Conservation (phyloP, 2,329 filamentous ascomycete genomes). For the Sphaerulina vaccinii region DNA sequence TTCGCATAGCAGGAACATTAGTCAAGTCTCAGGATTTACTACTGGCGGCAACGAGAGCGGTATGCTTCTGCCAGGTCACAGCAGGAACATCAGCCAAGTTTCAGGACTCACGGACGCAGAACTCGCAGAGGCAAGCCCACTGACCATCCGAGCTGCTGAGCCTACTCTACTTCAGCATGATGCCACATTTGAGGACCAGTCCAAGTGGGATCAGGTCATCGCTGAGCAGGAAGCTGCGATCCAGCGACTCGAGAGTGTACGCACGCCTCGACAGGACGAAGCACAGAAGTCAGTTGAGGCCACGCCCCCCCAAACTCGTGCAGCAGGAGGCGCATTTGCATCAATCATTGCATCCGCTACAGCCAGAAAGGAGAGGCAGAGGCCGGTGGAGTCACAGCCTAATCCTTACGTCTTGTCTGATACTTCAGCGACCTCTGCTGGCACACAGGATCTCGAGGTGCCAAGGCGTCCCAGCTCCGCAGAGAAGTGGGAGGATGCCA, state of each 20-base stretch:
- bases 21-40: constrained; percentile 1
- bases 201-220: constrained; percentile 4
- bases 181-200: neutral
- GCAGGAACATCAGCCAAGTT: constrained; percentile 3
- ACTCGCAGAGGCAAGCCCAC: constrained; percentile 11
- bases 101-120: constrained; percentile 14
- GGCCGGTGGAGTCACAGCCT: constrained; percentile 7
- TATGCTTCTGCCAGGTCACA: neutral
- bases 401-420: constrained; percentile 17
- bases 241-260: constrained; percentile 12
- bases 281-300: neutral
- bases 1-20: neutral
- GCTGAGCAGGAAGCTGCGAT: constrained; percentile 21
- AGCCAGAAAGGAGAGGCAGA: constrained; percentile 9
- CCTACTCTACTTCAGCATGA: constrained; percentile 10
- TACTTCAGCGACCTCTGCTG: neutral
- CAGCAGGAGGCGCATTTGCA: neutral
- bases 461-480: neutral
- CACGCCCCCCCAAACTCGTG: neutral
- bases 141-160: constrained; percentile 14
- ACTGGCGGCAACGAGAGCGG: neutral
- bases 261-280: neutral
- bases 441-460: neutral
- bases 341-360: constrained; percentile 12
- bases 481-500: constrained; percentile 18